phyloP scores from a whole-genome alignment of 2,329 filamentous ascomycete species.

The Ophiocordyceps polyrhachis-furcata region DNA sequence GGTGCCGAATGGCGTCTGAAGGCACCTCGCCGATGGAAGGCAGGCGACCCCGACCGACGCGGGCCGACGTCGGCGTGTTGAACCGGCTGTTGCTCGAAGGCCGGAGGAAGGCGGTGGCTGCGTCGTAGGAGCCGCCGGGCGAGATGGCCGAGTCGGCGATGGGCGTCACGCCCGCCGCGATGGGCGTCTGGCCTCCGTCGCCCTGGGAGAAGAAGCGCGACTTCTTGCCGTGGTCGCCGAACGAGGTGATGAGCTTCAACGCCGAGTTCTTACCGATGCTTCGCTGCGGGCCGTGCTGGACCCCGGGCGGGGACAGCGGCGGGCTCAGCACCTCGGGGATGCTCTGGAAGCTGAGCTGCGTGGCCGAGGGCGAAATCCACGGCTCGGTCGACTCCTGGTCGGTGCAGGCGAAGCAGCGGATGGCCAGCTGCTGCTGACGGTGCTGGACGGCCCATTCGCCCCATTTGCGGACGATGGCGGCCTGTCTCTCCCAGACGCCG shows the following conservation, averaged over 20 bases:
- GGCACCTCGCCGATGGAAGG: conserved; percentile 54
- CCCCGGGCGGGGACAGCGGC: conserved; percentile 53
- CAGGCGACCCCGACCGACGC: conserved; percentile 44
- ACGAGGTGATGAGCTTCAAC: conserved; percentile 81
- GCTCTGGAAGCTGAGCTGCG: conserved; percentile 36
- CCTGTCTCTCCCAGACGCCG: conserved; percentile 77
- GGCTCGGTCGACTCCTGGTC: conserved; percentile 69
- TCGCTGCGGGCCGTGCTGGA: conserved; percentile 37
- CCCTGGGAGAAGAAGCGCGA: conserved; percentile 42
- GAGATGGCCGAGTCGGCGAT: conserved; percentile 56
- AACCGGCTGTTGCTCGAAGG: conserved; percentile 48
- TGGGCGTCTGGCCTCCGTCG: conserved; percentile 50
- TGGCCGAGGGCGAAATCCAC: conserved; percentile 72
- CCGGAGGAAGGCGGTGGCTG: conserved; percentile 48
- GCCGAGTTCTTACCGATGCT: conserved; percentile 64
- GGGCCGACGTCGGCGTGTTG: conserved; percentile 50
- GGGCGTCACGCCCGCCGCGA: conserved; percentile 68
- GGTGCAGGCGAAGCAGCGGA: conserved; percentile 84
- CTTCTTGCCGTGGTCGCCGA: conserved; percentile 44
- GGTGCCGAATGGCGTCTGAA: conserved; percentile 11
- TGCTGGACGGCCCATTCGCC: conserved; percentile 79
- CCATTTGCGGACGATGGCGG: conserved; percentile 81
- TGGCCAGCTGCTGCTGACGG: conserved; percentile 75
- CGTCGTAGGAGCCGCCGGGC: conserved; percentile 43
- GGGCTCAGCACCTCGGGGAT: conserved; percentile 48